These are phyloP conservation scores for Saccharomyces jurei DNA, from an alignment of 805 yeast genomes.

Conservation along the genomic window DNA sequence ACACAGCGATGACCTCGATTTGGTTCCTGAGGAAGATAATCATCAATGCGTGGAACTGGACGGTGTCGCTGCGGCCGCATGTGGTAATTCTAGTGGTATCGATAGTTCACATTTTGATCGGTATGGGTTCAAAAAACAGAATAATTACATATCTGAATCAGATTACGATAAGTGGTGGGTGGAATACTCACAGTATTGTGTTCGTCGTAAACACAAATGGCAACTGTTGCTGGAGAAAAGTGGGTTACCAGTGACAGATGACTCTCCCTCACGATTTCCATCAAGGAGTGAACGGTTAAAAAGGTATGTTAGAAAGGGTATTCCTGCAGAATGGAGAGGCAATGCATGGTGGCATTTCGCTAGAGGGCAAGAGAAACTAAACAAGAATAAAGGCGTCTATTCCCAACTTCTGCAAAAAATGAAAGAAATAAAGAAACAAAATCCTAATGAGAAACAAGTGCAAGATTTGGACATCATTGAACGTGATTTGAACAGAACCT, in stretches of 20 bases:
- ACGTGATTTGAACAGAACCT: constrained; percentile 86
- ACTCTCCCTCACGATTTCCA: constrained; percentile 61
- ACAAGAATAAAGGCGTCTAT: constrained; percentile 66
- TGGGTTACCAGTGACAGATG: constrained; percentile 48
- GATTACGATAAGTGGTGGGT: constrained; percentile 73
- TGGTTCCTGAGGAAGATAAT: background rate
- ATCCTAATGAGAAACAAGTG: constrained; percentile 4
- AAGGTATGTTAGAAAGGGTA: constrained; percentile 79
- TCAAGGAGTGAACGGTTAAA: constrained; percentile 70
- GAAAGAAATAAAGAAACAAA: constrained; percentile 25
- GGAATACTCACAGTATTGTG: constrained; percentile 54
- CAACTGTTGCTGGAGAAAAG: constrained; percentile 50
- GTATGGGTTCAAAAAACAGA: constrained; percentile 78
- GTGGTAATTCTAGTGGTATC: constrained; percentile 6
- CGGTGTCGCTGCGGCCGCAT: background rate
- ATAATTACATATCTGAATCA: constrained; percentile 41
- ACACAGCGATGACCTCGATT: background rate
- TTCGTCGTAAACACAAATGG: constrained; percentile 75
- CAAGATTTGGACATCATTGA: constrained; percentile 85
- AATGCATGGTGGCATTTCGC: constrained; percentile 95
- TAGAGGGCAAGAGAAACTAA: constrained; percentile 67
- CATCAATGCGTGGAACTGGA: background rate
- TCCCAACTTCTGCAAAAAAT: constrained; percentile 59
- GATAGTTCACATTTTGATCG: constrained; percentile 43
- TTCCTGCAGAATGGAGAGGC: constrained; percentile 97